Evolutionary conservation across 495 filamentous ascomycete species (phyloP), one percentile per base, ranked within the genome.

Genomic region (Emericellopsis terricola): DNA sequence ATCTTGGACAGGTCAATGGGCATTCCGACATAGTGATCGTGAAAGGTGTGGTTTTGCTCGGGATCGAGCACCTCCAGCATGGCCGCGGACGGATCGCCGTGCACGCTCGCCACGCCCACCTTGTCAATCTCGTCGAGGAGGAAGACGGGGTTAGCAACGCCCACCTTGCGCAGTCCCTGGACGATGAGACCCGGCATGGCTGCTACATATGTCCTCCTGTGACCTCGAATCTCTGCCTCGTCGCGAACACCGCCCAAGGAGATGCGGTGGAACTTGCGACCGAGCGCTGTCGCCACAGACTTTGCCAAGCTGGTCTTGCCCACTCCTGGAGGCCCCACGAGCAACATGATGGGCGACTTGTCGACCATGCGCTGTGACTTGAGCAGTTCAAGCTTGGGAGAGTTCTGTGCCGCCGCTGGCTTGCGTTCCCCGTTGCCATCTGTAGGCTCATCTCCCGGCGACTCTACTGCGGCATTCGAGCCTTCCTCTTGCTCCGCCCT

Each of bases 81-180:
- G 1, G 91, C 91, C n/a, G 91, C 91, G 17, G 83, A 91, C 6
- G 91, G 91, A 46, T 99, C 91, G 23, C 91, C 91, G 45, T 99
- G 84, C 55, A 84, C 80, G 51, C 86, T 94, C 24, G 82, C 72
- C 37, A 76, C 76, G 38, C 91, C 86, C 34, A 96, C 68, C 63
- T 99, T 99, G 64, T 99, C 91, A 44, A 99, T 94, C 57, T 99
- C 91, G 51, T 99, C 91, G 15, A 99, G 73, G 34, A 99, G 57
- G 58, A 96, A 86, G 20, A 99, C 87, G 2, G 91, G 91, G 47
- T 99, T 99, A 3, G 82, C 73, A 13, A 96, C 86, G 24, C 85
- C 87, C 30, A 89, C 91, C 52, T 96, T 99, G 64, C 87, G 91
- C 33, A 99, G 56, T 3, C 87, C 91, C 51, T 81, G 83, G 30